A percentile compares a stretch with the other conserved stretches of the same genome.
phyloP scores from a whole-genome alignment of 495 filamentous ascomycete genomes.

The Penicillium ochrochloron region DNA sequence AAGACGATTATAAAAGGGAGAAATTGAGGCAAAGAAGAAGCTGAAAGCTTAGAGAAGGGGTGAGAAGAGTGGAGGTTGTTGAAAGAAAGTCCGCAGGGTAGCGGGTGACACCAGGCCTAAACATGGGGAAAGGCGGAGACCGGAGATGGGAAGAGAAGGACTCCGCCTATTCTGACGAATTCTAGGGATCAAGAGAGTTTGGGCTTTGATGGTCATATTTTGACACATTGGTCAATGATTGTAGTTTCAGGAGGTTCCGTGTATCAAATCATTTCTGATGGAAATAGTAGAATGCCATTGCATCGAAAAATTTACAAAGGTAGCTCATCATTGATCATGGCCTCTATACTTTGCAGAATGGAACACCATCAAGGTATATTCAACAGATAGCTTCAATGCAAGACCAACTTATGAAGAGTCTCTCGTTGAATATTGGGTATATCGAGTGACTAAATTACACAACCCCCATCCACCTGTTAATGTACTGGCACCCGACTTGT shows the following conservation, averaged over 20 bases:
- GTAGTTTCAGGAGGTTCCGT: not conserved
- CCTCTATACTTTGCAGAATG: not conserved
- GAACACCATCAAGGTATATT: not conserved
- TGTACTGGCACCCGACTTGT: slow-evolving; percentile 44
- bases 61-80: not conserved
- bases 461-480: slow-evolving; percentile 2
- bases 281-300: not conserved
- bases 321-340: not conserved
- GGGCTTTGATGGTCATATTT: not conserved
- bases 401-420: not conserved
- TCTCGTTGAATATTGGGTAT: not conserved
- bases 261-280: not conserved
- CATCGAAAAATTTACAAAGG: not conserved
- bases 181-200: not conserved
- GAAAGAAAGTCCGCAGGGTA: slow-evolving; percentile 14
- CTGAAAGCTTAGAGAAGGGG: not conserved
- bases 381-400: not conserved
- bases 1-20: not conserved
- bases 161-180: not conserved
- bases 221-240: not conserved
- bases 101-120: slow-evolving; percentile 18
- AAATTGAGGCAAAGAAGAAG: not conserved
- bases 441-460: not conserved
- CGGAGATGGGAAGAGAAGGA: not conserved
- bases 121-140: slow-evolving; percentile 29